Evolutionary conservation across 1,139 yeast genomes (phyloP), one percentile per base, ranked within the genome.

Genomic region (Kodamaea plutei): DNA sequence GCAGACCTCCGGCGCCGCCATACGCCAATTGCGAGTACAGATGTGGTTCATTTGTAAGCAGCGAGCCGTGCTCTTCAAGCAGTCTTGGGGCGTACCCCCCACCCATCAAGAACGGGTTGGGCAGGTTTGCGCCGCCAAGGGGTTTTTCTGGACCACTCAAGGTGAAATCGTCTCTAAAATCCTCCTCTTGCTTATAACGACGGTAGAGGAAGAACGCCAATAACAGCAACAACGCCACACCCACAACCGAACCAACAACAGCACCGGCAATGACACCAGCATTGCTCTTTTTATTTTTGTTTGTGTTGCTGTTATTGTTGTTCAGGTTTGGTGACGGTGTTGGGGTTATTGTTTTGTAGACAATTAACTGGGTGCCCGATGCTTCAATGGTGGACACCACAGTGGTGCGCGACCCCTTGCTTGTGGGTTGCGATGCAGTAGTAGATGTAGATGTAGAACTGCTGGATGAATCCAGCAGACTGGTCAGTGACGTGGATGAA

Each of bases 231-330:
- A 42, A 23, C 6, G 64, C 40, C 1, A 64, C 65, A 27, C 84
- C 87, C 5, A 63, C 64, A 2, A 79, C 60, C 1, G 69, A 61
- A n/a, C 88, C 88, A 29, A 81, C 67, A 2, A 75, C 84, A 8
- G 79, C 73, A 28, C 88, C 89, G 1, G 82, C 88, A 41, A 79
- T 78, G n/a, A 80, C 80, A 14, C 91, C 91, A 9, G 36, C 30
- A 10, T 43, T 32, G n/a, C 12, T 25, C 14, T 28, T 16, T 10
- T 43, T 48, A 15, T 33, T 34, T 37, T 33, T 28, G 32, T 31
- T 31, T 23, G 25, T 22, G 18, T 23, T 28, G 18, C 26, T 26
- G n/a, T 24, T 28, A 20, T 38, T 25, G 15, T 23, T 17, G 12
- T 39, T 25, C 24, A 21, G 30, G 13, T 35, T 26, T 9, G 45